Base-by-base conservation (phyloP, 2,329 filamentous ascomycete species). In the Colletotrichum somersetense region DNA sequence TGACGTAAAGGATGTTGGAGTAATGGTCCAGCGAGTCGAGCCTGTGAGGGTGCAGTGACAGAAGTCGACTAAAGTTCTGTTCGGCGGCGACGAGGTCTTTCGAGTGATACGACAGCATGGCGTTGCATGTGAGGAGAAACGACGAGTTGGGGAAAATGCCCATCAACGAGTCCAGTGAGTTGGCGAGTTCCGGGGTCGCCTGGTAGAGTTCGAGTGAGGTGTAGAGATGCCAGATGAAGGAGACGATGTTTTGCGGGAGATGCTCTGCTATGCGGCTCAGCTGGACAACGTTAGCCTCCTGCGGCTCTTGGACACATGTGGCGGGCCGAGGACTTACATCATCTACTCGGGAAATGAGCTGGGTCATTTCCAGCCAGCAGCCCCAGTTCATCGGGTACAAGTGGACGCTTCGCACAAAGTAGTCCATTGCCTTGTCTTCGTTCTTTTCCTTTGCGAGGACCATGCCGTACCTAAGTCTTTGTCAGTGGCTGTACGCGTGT, bases 371-470 rank as follows among this genome's bases (percentile, higher is more conserved):
- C 71, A 96, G 88, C 96, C 96, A 99, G 73, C 95, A 95, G 10
- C 95, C 94, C 96, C 96, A 99, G 79, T 98, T 97, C 89, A 95
- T 97, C 1, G 95, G 93, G 77, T 95, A 97, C 52, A 94, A 85
- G 79, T 97, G 93, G 12, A 98, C 93, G 78, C 95, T 97, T 74
- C 91, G 89, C 63, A 98, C 86, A n/a, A 99, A 87, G 88, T 93
- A 97, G 74, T 93, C 90, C 81, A 96, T 91, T 1, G 96, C 96
- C 72, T 93, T 88, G 56, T 91, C 88, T 75, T 97, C 95, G 77
- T 96, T 98, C 82, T 97, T 97, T 73, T 95, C 92, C 81, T 95
- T 97, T 46, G 94, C 89, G 23, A 98, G 86, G 18, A 98, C 91
- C 82, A 98, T 92, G 12, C 95, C 96, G 78, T 98, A 98, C 20